These are phyloP conservation scores for Phaeosphaeriaceae sp. DNA, from an alignment of 2,329 filamentous ascomycete species.

Conservation along the genomic window DNA sequence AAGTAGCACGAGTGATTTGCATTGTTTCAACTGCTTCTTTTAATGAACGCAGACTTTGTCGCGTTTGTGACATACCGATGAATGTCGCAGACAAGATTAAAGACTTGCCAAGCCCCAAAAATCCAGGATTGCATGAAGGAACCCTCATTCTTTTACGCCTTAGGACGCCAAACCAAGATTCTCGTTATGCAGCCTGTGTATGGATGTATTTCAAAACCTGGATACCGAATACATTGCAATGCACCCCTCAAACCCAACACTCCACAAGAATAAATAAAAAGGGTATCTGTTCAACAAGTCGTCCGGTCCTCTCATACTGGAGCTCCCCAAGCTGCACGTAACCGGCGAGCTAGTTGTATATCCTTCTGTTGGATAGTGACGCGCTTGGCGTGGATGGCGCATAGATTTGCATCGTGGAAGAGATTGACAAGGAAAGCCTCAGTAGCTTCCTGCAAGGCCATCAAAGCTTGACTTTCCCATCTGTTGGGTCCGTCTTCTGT, in stretches of 20 bases:
- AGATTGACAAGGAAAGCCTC: slow-evolving; percentile 98
- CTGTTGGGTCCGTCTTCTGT: slow-evolving; percentile 67
- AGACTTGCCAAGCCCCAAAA: no score
- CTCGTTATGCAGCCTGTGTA: background rate
- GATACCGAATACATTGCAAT: background rate
- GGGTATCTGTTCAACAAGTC: slow-evolving; percentile 15
- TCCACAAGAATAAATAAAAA: slow-evolving; percentile 8
- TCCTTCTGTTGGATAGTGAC: slow-evolving; percentile 98
- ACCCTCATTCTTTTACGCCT: background rate
- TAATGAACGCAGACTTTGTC: background rate
- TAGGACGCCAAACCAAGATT: background rate
- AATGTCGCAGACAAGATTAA: background rate
- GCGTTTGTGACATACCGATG: background rate
- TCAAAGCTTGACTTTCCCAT: slow-evolving; percentile 98
- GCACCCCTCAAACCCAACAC: background rate
- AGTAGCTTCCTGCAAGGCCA: slow-evolving; percentile 96
- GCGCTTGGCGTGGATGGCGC: slow-evolving; percentile 98
- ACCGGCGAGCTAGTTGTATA: slow-evolving; percentile 93
- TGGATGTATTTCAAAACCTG: no score
- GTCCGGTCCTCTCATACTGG: slow-evolving; percentile 26
- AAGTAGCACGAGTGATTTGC: background rate
- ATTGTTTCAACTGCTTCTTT: background rate
- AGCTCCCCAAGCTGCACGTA: slow-evolving; percentile 73
- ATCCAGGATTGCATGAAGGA: no score
- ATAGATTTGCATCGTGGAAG: slow-evolving; percentile 98